Evolutionary conservation across 2,329 filamentous ascomycete species (phyloP).

Genomic region (Mycogone perniciosa): DNA sequence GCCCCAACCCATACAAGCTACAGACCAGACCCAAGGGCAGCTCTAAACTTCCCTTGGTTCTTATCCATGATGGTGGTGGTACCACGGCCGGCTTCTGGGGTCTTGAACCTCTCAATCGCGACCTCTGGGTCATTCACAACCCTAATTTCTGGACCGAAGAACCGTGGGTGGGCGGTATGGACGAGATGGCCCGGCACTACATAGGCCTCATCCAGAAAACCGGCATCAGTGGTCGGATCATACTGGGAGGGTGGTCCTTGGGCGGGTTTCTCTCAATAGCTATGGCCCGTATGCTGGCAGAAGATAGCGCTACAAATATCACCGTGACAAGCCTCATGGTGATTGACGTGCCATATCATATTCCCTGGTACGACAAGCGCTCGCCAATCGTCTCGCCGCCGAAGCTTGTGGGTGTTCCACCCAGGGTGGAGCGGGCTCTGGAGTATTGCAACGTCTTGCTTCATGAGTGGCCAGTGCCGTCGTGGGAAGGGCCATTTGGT

Average conservation of each 20-base stretch:
- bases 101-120: conserved; percentile 8
- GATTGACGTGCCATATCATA: neutral
- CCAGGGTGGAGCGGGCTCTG: too few species aligned
- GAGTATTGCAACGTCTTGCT: too few species aligned
- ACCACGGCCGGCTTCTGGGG: conserved; percentile 7
- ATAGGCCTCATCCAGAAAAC: conserved; percentile 7
- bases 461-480: neutral
- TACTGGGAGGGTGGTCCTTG: conserved; percentile 7
- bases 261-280: neutral
- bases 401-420: too few species aligned
- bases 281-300: neutral
- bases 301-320: neutral
- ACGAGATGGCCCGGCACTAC: conserved; percentile 12
- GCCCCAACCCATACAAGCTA: too few species aligned
- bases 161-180: conserved; percentile 10
- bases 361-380: too few species aligned
- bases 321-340: neutral
- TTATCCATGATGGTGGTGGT: conserved; percentile 15
- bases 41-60: conserved; percentile 2
- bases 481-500: neutral
- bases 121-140: conserved; percentile 13
- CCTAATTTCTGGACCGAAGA: conserved; percentile 4
- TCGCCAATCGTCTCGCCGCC: too few species aligned
- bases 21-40: too few species aligned
- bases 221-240: neutral